Evolutionary conservation across 768 basidiomycete species (phyloP).

Genomic region (Fibroporia radiculosa): DNA sequence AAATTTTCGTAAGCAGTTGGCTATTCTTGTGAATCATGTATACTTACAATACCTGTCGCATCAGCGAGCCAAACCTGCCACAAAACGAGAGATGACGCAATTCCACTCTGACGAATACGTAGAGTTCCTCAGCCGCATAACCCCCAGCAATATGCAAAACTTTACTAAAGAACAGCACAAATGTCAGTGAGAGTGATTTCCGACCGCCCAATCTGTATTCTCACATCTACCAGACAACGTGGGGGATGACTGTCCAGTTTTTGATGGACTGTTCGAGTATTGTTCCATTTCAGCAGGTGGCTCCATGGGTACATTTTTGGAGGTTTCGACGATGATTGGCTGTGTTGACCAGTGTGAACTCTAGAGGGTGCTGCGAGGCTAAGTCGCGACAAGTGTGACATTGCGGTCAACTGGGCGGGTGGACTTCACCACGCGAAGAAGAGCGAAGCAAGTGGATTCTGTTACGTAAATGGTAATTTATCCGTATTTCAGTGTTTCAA

Average conservation of each 20-base stretch:
- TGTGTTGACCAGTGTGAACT: not conserved
- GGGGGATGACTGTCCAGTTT: conserved; percentile 98
- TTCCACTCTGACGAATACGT: conserved; percentile 99
- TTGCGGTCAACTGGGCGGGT: conserved; percentile 98
- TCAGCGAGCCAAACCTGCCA: conserved; percentile 97
- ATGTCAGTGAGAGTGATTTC: conserved; percentile 54
- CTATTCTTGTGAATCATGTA: not conserved
- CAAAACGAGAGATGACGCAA: conserved; percentile 99
- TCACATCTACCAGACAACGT: conserved; percentile 66
- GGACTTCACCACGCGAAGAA: conserved; percentile 99
- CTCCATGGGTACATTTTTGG: conserved; percentile 76
- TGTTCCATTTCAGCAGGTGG: conserved; percentile 99
- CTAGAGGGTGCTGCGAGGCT: conserved; percentile 94
- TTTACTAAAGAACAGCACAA: conserved; percentile 94
- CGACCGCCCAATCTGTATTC: not conserved
- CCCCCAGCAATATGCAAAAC: conserved; percentile 90
- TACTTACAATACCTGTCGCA: not conserved
- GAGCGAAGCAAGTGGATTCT: conserved; percentile 97
- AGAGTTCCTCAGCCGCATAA: conserved; percentile 90
- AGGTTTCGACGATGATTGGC: not conserved
- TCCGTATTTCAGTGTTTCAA: not conserved
- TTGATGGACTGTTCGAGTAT: conserved; percentile 97
- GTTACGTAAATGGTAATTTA: conserved; percentile 87
- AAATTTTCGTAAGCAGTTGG: conserved; percentile 80
- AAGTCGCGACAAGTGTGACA: conserved; percentile 96